Evolutionary conservation across 2,329 filamentous ascomycete species (phyloP).

Genomic region (Pseudogymnoascus pannorum): DNA sequence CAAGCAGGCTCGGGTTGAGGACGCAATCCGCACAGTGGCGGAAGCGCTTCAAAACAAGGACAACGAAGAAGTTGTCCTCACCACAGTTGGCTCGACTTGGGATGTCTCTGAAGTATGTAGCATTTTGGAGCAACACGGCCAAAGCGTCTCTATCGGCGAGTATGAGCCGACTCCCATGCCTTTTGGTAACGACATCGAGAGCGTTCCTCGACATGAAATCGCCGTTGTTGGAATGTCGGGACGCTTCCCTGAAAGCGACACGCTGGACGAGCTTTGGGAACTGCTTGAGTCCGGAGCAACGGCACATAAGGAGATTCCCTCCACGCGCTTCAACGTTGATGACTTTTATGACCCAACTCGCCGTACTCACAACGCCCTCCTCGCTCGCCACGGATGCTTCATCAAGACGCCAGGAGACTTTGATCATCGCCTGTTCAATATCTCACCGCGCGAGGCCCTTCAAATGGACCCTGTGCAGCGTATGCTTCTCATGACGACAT

Average conservation of each 20-base stretch:
- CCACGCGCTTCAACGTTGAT: constrained; percentile 62
- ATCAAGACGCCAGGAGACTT: constrained; percentile 63
- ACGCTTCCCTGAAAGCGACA: constrained; percentile 27
- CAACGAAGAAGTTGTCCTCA: constrained; percentile 36
- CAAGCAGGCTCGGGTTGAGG: neutral
- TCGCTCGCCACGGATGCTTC: constrained; percentile 67
- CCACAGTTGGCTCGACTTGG: constrained; percentile 34
- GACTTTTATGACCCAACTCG: constrained; percentile 62
- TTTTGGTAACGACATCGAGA: neutral
- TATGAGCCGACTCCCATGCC: neutral
- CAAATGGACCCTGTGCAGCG: constrained; percentile 75
- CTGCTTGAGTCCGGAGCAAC: constrained; percentile 61
- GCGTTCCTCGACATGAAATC: constrained; percentile 16
- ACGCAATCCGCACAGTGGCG: neutral
- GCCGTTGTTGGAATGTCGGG: constrained; percentile 32
- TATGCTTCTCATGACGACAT: constrained; percentile 64
- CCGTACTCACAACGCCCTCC: constrained; percentile 64
- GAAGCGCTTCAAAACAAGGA: neutral
- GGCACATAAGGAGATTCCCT: constrained; percentile 52
- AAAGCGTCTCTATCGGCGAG: neutral
- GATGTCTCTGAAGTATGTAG: neutral
- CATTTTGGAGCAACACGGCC: neutral
- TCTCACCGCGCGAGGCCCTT: constrained; percentile 69
- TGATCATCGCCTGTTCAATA: constrained; percentile 74
- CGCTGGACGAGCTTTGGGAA: constrained; percentile 29